Evolutionary conservation across 2,329 filamentous ascomycete species (phyloP).

Genomic region (Ophiostoma tasmaniense): DNA sequence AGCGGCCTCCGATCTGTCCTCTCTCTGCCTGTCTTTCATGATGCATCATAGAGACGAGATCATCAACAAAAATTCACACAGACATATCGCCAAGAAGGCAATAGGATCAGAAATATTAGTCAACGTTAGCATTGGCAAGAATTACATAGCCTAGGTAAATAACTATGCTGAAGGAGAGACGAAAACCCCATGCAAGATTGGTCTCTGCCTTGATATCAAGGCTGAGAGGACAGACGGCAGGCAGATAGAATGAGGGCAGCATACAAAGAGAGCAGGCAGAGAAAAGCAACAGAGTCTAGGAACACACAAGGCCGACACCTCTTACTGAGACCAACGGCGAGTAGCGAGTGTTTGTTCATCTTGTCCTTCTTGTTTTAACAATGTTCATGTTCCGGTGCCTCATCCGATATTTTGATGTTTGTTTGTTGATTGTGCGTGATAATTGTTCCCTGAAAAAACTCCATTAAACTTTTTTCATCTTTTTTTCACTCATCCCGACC

Average conservation of each 20-base stretch:
- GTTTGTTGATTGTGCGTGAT: constrained; percentile 8
- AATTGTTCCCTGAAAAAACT: constrained; percentile 16
- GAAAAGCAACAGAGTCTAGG: neutral
- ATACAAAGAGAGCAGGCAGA: neutral
- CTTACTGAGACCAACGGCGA: neutral
- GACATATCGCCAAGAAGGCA: too few species aligned
- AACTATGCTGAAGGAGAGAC: too few species aligned
- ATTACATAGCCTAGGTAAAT: too few species aligned
- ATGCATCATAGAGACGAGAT: too few species aligned
- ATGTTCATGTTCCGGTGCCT: neutral
- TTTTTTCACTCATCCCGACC: constrained; percentile 10
- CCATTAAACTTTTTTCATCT: constrained; percentile 15
- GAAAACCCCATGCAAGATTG: too few species aligned
- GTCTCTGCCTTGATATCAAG: too few species aligned
- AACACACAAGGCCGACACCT: neutral
- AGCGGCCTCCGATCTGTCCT: too few species aligned
- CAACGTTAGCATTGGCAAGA: too few species aligned
- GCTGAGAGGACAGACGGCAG: neutral
- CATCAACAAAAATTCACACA: too few species aligned
- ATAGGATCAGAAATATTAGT: too few species aligned
- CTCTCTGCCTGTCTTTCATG: too few species aligned
- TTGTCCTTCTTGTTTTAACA: neutral
- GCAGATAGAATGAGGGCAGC: neutral
- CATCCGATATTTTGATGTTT: neutral
- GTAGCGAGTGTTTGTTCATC: neutral